Evolutionary conservation across 352 stramenopile genomes (phyloP).

Genomic region (Globisporangium viniferum): DNA sequence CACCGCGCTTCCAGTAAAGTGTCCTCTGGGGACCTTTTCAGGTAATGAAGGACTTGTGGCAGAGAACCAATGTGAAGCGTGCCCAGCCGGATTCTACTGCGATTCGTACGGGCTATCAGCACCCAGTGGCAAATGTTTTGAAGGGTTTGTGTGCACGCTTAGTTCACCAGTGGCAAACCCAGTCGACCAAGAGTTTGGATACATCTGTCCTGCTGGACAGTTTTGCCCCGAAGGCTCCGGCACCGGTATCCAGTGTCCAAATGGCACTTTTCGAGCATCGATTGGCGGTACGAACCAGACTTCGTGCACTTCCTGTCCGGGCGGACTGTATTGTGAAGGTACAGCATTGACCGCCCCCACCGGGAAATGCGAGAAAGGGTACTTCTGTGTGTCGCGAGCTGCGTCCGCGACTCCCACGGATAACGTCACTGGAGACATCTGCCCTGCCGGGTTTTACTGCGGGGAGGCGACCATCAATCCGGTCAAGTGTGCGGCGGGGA

Average conservation of each 20-base stretch:
- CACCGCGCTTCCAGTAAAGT: constrained; percentile 58
- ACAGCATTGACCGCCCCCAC: constrained; percentile 47
- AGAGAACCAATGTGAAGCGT: constrained; percentile 73
- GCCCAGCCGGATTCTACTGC: constrained; percentile 84
- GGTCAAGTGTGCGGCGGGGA: constrained; percentile 41
- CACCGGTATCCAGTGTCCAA: constrained; percentile 51
- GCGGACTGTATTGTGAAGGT: constrained; percentile 46
- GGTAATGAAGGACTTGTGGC: constrained; percentile 58
- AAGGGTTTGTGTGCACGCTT: constrained; percentile 57
- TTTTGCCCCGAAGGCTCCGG: constrained; percentile 74
- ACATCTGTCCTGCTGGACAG: constrained; percentile 57
- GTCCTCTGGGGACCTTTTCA: constrained; percentile 54
- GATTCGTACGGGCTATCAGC: constrained; percentile 69
- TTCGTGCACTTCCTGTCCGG: constrained; percentile 70
- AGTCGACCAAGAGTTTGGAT: constrained; percentile 39
- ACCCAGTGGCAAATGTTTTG: constrained; percentile 56
- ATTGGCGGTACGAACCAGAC: constrained; percentile 44
- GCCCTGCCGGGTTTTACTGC: constrained; percentile 62
- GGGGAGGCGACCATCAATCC: constrained; percentile 40
- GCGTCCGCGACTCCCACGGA: constrained; percentile 48
- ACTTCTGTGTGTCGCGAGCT: constrained; percentile 72
- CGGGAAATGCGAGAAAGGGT: constrained; percentile 66
- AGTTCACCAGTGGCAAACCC: constrained; percentile 62
- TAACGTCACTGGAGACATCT: constrained; percentile 37
- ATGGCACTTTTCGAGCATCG: constrained; percentile 49